Conservation (phyloP, 768 basidiomycete genomes). For the Boletus sensibilis region DNA sequence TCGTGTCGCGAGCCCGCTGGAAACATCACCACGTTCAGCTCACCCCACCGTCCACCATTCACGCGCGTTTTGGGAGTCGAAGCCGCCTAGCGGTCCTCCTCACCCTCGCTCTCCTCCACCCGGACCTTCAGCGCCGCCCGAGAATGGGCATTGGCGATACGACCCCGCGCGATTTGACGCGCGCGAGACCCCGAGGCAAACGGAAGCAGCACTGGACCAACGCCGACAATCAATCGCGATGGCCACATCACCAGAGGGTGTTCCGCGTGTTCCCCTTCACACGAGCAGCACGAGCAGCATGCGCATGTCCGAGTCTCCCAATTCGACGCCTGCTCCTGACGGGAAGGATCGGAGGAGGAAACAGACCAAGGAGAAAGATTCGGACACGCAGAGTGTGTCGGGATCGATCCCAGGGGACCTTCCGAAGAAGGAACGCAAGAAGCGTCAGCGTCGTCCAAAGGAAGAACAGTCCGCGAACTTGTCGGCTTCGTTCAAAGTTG, state of each 20-base stretch:
- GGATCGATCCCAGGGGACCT: constrained; percentile 37
- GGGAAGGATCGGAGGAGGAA: constrained; percentile 47
- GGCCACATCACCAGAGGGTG: constrained; percentile 47
- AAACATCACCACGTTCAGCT: constrained; percentile 58
- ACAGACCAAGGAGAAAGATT: constrained; percentile 50
- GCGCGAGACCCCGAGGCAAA: constrained; percentile 40
- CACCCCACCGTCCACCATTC: constrained; percentile 38
- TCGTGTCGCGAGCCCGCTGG: constrained; percentile 50
- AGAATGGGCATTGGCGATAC: constrained; percentile 53
- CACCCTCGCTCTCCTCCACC: constrained; percentile 35
- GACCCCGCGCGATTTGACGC: constrained; percentile 57
- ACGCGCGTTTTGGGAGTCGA: constrained; percentile 61
- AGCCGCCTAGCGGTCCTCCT: constrained; percentile 39
- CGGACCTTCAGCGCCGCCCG: constrained; percentile 39
- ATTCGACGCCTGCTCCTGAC: constrained; percentile 41
- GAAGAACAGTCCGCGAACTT: constrained; percentile 40
- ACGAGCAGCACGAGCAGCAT: constrained; percentile 29
- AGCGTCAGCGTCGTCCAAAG: constrained; percentile 43
- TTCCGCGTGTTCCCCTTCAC: constrained; percentile 30
- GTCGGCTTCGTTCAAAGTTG: constrained; percentile 35
- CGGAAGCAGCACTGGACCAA: constrained; percentile 33
- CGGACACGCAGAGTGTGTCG: constrained; percentile 33
- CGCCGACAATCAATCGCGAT: constrained; percentile 39
- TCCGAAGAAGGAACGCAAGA: constrained; percentile 59
- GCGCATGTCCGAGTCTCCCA: constrained; percentile 64